Evolutionary conservation across 768 basidiomycete species (phyloP).

Genomic region (Scleroderma citrinum): DNA sequence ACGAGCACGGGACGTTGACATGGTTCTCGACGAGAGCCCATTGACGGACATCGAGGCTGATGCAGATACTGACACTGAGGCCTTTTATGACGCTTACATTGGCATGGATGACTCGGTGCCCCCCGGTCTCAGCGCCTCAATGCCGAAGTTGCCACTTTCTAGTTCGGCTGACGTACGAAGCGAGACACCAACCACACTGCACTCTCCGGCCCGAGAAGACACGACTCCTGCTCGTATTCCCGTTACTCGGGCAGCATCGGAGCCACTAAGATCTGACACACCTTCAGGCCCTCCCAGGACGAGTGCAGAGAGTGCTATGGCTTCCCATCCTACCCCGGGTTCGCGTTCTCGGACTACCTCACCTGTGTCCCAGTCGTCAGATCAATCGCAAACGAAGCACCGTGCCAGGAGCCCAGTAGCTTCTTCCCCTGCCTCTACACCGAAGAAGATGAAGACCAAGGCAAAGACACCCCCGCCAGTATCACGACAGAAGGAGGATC

Average conservation of each 20-base stretch:
- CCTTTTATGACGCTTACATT: slow-evolving; percentile 36
- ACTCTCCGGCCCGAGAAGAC: slow-evolving; percentile 30
- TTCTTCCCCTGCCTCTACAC: slow-evolving; percentile 31
- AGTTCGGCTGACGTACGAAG: slow-evolving; percentile 30
- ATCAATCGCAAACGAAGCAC: slow-evolving; percentile 37
- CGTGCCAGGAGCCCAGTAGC: slow-evolving; percentile 44
- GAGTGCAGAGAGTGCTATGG: slow-evolving; percentile 37
- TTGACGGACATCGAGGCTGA: slow-evolving; percentile 68
- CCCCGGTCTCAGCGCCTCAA: slow-evolving; percentile 13
- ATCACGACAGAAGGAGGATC: slow-evolving; percentile 35
- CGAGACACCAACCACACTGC: slow-evolving; percentile 37
- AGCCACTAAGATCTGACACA: slow-evolving; percentile 39
- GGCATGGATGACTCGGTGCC: slow-evolving; percentile 10
- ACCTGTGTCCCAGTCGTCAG: slow-evolving; percentile 23
- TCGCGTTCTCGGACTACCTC: slow-evolving; percentile 23
- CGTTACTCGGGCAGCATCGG: slow-evolving; percentile 36
- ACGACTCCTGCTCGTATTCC: slow-evolving; percentile 39
- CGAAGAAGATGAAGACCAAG: slow-evolving; percentile 36
- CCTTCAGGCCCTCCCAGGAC: slow-evolving; percentile 34
- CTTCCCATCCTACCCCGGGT: slow-evolving; percentile 29
- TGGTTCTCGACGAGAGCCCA: slow-evolving; percentile 71
- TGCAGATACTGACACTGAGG: slow-evolving; percentile 33
- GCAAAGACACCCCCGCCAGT: slow-evolving; percentile 28
- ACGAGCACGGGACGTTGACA: slow-evolving; percentile 36
- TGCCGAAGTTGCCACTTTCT: slow-evolving; percentile 13